phyloP scores from a whole-genome alignment of 2,329 filamentous ascomycete species.

The Meredithiella fracta region DNA sequence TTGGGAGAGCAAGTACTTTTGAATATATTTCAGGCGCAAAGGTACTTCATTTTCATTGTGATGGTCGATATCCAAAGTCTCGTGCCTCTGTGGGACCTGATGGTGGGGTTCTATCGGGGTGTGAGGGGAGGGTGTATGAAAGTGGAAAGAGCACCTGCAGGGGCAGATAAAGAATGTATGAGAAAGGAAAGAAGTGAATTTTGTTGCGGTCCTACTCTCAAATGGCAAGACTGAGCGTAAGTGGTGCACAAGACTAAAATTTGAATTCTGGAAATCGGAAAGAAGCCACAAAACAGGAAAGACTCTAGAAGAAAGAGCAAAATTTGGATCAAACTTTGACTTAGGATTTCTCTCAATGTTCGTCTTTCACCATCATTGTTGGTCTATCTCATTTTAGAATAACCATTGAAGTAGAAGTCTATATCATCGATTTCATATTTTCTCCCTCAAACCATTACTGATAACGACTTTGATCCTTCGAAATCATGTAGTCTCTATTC shows the following conservation, averaged over 20 bases:
- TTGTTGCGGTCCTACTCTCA: constrained; percentile 4
- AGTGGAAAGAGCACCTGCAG: neutral
- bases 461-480: neutral
- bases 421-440: neutral
- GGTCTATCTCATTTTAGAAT: too few species aligned
- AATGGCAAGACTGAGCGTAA: constrained; percentile 4
- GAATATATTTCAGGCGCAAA: too few species aligned
- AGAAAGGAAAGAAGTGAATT: neutral
- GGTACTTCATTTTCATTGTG: neutral
- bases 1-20: too few species aligned
- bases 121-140: neutral
- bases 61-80: too few species aligned
- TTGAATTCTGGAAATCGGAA: neutral
- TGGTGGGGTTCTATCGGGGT: neutral
- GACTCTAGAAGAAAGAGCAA: too few species aligned
- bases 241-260: neutral
- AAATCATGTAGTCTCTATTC: neutral
- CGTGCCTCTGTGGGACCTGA: neutral
- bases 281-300: neutral
- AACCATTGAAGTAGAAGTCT: neutral
- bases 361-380: too few species aligned
- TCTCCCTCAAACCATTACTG: neutral
- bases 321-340: too few species aligned
- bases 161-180: constrained; percentile 5
- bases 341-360: too few species aligned